Percentiles rank a stretch among this genome's conserved stretches.
phyloP scores from a whole-genome alignment of 2,329 filamentous ascomycete genomes.

The Colletotrichum navitas region DNA sequence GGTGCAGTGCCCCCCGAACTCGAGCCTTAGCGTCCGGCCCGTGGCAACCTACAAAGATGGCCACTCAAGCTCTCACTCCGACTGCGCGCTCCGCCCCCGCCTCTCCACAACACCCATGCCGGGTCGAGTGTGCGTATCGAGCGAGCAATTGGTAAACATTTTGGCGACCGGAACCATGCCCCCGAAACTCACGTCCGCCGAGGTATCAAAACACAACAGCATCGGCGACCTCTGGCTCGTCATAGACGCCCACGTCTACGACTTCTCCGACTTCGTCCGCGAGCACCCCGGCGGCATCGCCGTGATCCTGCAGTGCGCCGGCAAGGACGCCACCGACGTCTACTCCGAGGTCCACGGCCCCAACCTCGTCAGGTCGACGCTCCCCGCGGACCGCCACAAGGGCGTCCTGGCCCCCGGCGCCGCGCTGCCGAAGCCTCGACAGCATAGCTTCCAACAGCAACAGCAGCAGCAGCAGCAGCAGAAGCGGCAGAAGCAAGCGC shows the following conservation, averaged over 20 bases:
- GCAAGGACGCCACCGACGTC: conserved; percentile 64
- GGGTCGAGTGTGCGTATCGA: background rate
- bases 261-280: conserved; percentile 72
- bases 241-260: conserved; percentile 74
- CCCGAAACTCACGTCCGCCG: conserved; percentile 53
- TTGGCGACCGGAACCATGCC: conserved; percentile 18
- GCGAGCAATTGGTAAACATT: background rate
- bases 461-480: conserved; percentile 33
- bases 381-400: conserved; percentile 60
- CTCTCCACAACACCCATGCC: background rate
- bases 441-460: conserved; percentile 1
- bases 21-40: conserved; percentile 19
- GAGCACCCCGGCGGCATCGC: conserved; percentile 53
- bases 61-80: background rate
- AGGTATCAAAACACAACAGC: conserved; percentile 61
- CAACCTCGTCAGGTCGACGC: conserved; percentile 54
- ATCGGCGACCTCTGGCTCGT: conserved; percentile 73
- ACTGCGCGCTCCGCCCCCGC: background rate
- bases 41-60: conserved; percentile 14
- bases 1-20: conserved; percentile 37
- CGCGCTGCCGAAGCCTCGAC: conserved; percentile 24
- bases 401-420: conserved; percentile 54
- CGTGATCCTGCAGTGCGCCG: conserved; percentile 64
- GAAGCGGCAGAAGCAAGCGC: conserved; percentile 41
- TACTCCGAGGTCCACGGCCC: conserved; percentile 66